Evolutionary conservation across 495 filamentous ascomycete species (phyloP).

Genomic region (Xylaria intraflava): DNA sequence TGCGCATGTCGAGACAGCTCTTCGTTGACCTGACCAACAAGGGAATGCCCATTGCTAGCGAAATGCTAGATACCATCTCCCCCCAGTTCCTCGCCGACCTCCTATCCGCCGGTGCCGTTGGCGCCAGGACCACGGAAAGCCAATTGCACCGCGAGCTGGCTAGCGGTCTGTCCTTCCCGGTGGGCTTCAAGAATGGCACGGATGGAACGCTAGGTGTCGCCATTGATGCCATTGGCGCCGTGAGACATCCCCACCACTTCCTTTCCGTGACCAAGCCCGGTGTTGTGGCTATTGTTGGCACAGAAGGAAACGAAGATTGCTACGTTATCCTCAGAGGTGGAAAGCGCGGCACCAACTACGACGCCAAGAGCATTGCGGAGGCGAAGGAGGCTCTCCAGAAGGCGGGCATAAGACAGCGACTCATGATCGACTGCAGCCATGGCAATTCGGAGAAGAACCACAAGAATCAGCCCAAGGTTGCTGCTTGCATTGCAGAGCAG

Average conservation of each 20-base stretch:
- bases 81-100: conserved; percentile 97
- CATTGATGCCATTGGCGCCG: conserved; percentile 93
- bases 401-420: conserved; percentile 58
- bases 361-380: conserved; percentile 70
- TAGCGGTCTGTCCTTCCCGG: conserved; percentile 89
- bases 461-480: conserved; percentile 95
- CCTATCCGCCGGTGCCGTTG: conserved; percentile 85
- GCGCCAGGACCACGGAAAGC: conserved; percentile 90
- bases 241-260: conserved; percentile 93
- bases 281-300: conserved; percentile 92
- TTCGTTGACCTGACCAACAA: conserved; percentile 90
- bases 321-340: conserved; percentile 96
- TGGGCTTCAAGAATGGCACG: conserved; percentile 99
- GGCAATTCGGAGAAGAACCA: conserved; percentile 95
- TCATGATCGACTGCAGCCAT: conserved; percentile 99
- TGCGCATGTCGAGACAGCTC: conserved; percentile 78
- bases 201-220: conserved; percentile 86
- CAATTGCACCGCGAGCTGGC: conserved; percentile 95
- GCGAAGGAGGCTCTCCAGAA: conserved; percentile 64
- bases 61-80: conserved; percentile 98
- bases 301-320: conserved; percentile 93
- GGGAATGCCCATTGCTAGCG: conserved; percentile 96
- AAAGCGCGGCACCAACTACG: conserved; percentile 90
- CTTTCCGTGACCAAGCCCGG: conserved; percentile 97
- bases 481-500: conserved; percentile 72